Percentiles rank a stretch among this genome's conserved stretches.
Evolutionary conservation across 306 rosid genomes (phyloP).

Genomic region (Acacia acuminata): DNA sequence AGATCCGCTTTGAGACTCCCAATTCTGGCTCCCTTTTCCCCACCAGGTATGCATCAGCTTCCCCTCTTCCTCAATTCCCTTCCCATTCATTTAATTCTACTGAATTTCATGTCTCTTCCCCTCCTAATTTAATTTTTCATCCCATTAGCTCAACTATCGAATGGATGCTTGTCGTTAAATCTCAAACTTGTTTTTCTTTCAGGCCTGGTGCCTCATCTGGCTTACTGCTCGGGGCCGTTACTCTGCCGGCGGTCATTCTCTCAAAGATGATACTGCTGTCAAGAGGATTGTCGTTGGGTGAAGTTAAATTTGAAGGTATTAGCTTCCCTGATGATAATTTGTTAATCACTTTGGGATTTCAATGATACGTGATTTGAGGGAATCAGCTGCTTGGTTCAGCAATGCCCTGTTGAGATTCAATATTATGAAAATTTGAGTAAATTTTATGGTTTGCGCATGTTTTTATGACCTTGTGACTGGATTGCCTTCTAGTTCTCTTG

Average conservation of each 20-base stretch:
- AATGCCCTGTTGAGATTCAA: neutral
- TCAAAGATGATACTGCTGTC: constrained; percentile 72
- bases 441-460: neutral
- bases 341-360: neutral
- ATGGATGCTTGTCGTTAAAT: neutral
- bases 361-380: neutral
- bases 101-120: neutral
- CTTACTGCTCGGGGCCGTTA: constrained; percentile 72
- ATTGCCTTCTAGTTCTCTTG: neutral
- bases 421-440: neutral
- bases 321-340: neutral
- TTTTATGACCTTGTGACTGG: neutral
- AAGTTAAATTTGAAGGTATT: constrained; percentile 60
- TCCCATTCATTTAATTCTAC: neutral
- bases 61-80: neutral
- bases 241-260: constrained; percentile 77
- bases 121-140: neutral
- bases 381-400: constrained; percentile 1
- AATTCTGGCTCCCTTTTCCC: constrained; percentile 43
- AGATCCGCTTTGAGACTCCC: constrained; percentile 60
- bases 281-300: constrained; percentile 55
- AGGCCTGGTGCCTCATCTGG: constrained; percentile 91
- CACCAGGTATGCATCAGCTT: constrained; percentile 49
- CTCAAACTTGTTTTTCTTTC: constrained; percentile 12
- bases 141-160: neutral